phyloP scores from a whole-genome alignment of 228 moss, liverwort and hornwort species.

The Sphagnum magellanicum region DNA sequence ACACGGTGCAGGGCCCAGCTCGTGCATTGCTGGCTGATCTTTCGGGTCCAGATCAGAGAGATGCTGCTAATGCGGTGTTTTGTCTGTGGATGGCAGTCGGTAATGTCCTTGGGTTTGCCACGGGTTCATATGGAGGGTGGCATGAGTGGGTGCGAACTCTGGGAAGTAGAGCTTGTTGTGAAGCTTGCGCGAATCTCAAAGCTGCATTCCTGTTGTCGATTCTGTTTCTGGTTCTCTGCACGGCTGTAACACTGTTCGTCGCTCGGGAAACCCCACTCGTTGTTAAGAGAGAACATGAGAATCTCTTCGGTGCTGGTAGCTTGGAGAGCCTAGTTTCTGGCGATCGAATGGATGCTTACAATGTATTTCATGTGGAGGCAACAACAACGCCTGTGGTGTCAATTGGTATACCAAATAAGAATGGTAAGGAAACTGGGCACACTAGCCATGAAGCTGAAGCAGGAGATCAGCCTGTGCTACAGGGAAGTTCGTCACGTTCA shows the following conservation, averaged over 20 bases:
- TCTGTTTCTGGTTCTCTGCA: conserved; percentile 62
- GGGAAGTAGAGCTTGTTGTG: conserved; percentile 76
- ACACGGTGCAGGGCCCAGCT: conserved; percentile 92
- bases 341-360: conserved; percentile 16
- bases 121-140: conserved; percentile 80
- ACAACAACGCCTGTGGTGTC: conserved; percentile 8
- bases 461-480: not conserved
- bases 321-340: conserved; percentile 9
- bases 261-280: conserved; percentile 54
- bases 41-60: conserved; percentile 60
- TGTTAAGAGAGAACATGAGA: conserved; percentile 6
- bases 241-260: conserved; percentile 53
- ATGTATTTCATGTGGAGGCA: conserved; percentile 20
- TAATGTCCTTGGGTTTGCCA: conserved; percentile 83
- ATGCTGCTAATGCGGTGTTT: conserved; percentile 84
- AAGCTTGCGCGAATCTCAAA: conserved; percentile 84
- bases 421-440: conserved; percentile 13
- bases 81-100: conserved; percentile 97
- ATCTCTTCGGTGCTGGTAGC: no score
- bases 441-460: not conserved
- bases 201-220: conserved; percentile 81
- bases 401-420: conserved; percentile 20
- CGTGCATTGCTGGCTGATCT: conserved; percentile 89
- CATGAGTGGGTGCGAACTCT: conserved; percentile 63
- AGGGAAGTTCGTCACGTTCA: not conserved